These are phyloP conservation scores for Boletus subparvulus DNA, from an alignment of 768 basidiomycete species.

Conservation along the genomic window DNA sequence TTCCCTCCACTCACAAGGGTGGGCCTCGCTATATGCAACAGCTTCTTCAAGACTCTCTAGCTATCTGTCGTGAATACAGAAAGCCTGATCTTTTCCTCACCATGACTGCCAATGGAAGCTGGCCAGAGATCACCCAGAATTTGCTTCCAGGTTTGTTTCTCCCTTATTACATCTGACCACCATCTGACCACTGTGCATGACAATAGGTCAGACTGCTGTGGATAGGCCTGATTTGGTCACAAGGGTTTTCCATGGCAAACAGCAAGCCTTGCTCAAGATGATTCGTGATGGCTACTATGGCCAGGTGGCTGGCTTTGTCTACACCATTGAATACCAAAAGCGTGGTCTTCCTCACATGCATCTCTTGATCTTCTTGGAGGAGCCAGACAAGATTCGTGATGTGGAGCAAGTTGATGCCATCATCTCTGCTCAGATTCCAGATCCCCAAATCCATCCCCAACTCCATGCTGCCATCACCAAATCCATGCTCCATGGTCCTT, in stretches of 20 bases:
- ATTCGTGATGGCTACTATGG: constrained; percentile 46
- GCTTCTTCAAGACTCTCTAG: constrained; percentile 46
- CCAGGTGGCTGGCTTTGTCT: constrained; percentile 41
- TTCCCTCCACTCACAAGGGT: constrained; percentile 44
- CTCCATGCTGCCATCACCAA: constrained; percentile 23
- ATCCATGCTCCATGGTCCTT: constrained; percentile 48
- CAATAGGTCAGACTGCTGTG: constrained; percentile 32
- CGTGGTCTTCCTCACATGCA: background rate
- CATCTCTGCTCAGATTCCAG: background rate
- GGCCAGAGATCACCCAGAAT: constrained; percentile 43
- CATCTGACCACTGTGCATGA: background rate
- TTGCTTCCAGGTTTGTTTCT: constrained; percentile 33
- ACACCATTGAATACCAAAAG: constrained; percentile 43
- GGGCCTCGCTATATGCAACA: constrained; percentile 45
- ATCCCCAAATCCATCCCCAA: background rate
- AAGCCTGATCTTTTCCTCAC: constrained; percentile 51
- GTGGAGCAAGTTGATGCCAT: background rate
- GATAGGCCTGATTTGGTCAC: constrained; percentile 50
- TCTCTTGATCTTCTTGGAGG: background rate
- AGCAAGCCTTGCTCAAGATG: constrained; percentile 34
- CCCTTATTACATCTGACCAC: background rate
- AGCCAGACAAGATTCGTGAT: background rate
- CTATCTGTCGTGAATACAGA: constrained; percentile 37
- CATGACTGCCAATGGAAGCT: constrained; percentile 51
- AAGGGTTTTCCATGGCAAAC: constrained; percentile 46